These are phyloP conservation scores for Dothistroma septosporum DNA, from an alignment of 2,329 filamentous ascomycete genomes.

Conservation along the genomic window DNA sequence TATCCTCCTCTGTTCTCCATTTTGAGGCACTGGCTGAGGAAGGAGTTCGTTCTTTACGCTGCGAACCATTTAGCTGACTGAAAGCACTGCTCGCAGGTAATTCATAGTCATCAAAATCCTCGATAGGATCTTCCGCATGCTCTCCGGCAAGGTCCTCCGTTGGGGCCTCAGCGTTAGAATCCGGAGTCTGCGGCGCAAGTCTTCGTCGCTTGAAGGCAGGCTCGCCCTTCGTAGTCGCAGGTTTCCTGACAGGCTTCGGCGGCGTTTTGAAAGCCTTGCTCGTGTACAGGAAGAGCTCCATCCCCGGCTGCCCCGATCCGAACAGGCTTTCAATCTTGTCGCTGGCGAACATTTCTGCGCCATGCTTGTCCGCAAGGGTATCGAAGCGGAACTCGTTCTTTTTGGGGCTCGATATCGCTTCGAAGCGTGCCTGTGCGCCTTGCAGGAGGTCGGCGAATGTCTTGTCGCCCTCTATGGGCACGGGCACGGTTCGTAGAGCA, in stretches of 20 bases:
- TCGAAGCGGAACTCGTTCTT: background rate
- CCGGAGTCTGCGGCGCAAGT: background rate
- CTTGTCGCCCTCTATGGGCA: background rate
- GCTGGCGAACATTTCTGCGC: background rate
- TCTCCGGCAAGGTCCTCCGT: background rate
- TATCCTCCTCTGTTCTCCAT: conserved; percentile 2
- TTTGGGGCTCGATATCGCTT: background rate
- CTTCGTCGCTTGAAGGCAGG: background rate
- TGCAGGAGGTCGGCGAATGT: background rate
- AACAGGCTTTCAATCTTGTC: conserved; percentile 2
- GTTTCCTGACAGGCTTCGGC: background rate
- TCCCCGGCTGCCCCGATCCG: background rate
- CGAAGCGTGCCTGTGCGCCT: background rate
- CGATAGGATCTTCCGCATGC: background rate
- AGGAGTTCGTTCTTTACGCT: background rate
- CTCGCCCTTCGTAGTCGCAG: background rate
- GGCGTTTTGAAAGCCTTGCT: background rate
- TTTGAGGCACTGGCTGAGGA: too few relatives aligned
- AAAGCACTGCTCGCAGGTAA: background rate
- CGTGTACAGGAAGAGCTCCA: background rate
- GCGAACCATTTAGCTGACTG: background rate
- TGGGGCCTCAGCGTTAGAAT: background rate
- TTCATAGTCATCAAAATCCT: conserved; percentile 1
- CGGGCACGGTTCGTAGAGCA: background rate
- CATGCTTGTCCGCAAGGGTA: background rate